Evolutionary conservation across 345 rosid species (phyloP).

Genomic region (Eucalyptus pauciflora): DNA sequence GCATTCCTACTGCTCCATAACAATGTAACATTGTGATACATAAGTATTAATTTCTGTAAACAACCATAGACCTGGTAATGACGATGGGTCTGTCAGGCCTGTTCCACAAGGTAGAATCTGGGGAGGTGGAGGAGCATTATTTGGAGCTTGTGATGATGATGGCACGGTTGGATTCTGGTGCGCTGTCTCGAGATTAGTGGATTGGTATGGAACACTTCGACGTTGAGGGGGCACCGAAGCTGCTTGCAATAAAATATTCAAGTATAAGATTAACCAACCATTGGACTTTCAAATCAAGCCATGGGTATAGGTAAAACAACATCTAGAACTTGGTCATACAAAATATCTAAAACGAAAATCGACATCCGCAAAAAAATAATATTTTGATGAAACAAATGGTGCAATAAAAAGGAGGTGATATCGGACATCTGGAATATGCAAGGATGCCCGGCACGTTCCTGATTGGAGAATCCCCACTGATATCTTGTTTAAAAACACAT

Average conservation of each 20-base stretch:
- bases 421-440: no score
- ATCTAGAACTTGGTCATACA: neutral
- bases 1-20: no score
- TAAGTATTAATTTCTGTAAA: no score
- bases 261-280: neutral
- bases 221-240: neutral
- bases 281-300: neutral
- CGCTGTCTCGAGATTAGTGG: no score
- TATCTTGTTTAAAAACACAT: neutral
- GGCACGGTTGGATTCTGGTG: neutral
- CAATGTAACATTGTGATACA: no score
- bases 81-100: neutral
- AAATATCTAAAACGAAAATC: neutral
- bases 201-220: neutral
- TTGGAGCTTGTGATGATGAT: neutral
- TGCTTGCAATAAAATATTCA: neutral
- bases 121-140: neutral
- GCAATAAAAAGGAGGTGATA: no score
- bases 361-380: neutral
- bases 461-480: no score
- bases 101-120: neutral
- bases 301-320: neutral
- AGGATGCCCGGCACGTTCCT: no score
- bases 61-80: no score
- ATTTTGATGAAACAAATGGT: neutral